Conservation (phyloP, 768 basidiomycete genomes). For the Hypholoma sublateritium region DNA sequence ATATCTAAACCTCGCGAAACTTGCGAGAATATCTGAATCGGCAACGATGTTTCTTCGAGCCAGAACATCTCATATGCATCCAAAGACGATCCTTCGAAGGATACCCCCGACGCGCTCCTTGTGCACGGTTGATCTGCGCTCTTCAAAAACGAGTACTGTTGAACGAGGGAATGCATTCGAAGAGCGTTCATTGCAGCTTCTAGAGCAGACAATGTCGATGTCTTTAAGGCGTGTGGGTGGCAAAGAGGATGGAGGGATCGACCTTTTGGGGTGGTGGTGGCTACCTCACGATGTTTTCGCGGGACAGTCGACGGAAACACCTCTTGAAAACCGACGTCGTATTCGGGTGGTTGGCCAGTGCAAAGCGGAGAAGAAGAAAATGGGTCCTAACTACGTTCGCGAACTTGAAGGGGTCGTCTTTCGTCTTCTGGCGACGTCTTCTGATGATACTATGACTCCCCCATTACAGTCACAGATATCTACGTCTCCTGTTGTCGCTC, state of each 20-base stretch:
- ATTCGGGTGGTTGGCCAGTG: constrained; percentile 85
- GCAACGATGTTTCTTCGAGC: too few relatives aligned
- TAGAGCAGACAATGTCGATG: constrained; percentile 76
- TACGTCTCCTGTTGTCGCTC: constrained; percentile 50
- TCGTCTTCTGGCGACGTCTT: constrained; percentile 35
- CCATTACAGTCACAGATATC: background rate
- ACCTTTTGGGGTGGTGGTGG: constrained; percentile 94
- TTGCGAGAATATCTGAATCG: too few relatives aligned
- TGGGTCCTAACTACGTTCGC: constrained; percentile 77
- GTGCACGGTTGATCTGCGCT: too few relatives aligned
- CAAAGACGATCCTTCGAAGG: too few relatives aligned
- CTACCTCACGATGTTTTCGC: constrained; percentile 30
- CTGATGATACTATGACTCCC: constrained; percentile 4
- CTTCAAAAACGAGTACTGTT: constrained; percentile 31
- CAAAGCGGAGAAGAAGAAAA: constrained; percentile 85
- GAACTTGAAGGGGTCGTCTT: constrained; percentile 90
- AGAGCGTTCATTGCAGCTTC: constrained; percentile 56
- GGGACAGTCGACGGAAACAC: background rate
- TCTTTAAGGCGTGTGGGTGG: constrained; percentile 77
- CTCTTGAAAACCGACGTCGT: constrained; percentile 37
- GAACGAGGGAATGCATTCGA: constrained; percentile 79
- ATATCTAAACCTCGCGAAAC: too few relatives aligned
- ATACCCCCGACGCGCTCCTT: too few relatives aligned
- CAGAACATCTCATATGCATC: too few relatives aligned
- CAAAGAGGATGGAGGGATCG: constrained; percentile 87